These are phyloP conservation scores for Neurospora crassa DNA, from an alignment of 2,329 filamentous ascomycete genomes.

Conservation along the genomic window DNA sequence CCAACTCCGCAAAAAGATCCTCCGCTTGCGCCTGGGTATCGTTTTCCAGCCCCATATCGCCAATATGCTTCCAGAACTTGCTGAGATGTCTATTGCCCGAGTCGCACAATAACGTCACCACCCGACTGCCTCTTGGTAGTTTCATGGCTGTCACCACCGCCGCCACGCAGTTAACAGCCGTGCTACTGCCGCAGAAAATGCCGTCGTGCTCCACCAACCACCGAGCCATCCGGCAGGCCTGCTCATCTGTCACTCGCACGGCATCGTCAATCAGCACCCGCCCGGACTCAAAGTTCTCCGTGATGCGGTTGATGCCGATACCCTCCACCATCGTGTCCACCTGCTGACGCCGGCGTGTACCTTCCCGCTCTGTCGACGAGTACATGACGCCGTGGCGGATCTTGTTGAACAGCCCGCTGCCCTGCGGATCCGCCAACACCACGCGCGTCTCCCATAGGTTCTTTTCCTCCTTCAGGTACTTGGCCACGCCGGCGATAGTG, in stretches of 20 bases:
- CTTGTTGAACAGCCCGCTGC: slow-evolving; percentile 86
- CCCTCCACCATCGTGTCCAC: slow-evolving; percentile 96
- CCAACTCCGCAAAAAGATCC: slow-evolving; percentile 42
- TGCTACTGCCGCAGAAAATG: slow-evolving; percentile 88
- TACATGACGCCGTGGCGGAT: slow-evolving; percentile 96
- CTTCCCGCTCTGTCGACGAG: slow-evolving; percentile 77
- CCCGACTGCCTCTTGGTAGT: slow-evolving; percentile 50
- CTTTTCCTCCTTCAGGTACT: slow-evolving; percentile 65
- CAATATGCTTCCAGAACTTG: slow-evolving; percentile 74
- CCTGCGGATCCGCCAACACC: slow-evolving; percentile 87
- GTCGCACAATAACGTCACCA: slow-evolving; percentile 82
- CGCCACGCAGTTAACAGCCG: slow-evolving; percentile 89
- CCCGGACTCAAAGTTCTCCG: slow-evolving; percentile 82
- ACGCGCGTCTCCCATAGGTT: slow-evolving; percentile 52
- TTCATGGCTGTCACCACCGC: slow-evolving; percentile 59
- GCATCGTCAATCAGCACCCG: slow-evolving; percentile 83
- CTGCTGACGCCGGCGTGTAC: slow-evolving; percentile 78
- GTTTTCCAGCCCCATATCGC: slow-evolving; percentile 55
- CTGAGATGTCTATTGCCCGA: slow-evolving; percentile 73
- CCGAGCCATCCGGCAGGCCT: slow-evolving; percentile 87
- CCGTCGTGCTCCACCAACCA: slow-evolving; percentile 95
- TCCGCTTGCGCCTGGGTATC: slow-evolving; percentile 34
- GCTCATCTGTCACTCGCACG: slow-evolving; percentile 75
- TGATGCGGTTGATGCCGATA: slow-evolving; percentile 91
- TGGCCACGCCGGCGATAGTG: slow-evolving; percentile 79